Percentiles rank a stretch among this genome's conserved stretches.
Evolutionary conservation across 371 early-diverging fungal genomes (phyloP).

Genomic region (Dinochytrium kinnereticum): DNA sequence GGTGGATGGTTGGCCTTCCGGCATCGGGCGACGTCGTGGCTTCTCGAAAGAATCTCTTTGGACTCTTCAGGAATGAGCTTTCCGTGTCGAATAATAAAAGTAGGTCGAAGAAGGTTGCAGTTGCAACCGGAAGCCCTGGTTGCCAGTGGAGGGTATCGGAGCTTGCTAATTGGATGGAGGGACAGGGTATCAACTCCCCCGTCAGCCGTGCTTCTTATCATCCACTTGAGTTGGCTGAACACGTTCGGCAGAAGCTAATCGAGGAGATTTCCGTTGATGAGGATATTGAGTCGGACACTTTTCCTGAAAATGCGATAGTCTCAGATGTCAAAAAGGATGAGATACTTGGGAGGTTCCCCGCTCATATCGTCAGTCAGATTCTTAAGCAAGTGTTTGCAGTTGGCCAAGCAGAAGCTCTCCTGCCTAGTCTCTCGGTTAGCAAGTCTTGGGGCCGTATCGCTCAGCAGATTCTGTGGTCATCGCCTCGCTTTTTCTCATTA

Average conservation of each 20-base stretch:
- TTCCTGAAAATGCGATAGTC: neutral
- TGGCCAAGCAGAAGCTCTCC: neutral
- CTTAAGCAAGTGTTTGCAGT: neutral
- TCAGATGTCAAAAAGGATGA: neutral
- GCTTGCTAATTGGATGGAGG: conserved; percentile 1
- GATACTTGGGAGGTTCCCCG: neutral
- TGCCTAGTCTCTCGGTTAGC: neutral
- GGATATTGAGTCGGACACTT: neutral
- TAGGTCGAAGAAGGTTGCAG: neutral
- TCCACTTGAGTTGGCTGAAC: neutral
- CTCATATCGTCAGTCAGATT: neutral
- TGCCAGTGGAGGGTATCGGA: conserved; percentile 5
- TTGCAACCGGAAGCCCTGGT: neutral
- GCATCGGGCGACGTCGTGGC: neutral
- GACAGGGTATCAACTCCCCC: neutral
- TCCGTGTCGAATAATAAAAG: neutral
- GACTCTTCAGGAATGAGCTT: neutral
- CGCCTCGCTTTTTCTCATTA: conserved; percentile 6
- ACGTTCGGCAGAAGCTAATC: neutral
- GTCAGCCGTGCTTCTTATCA: neutral
- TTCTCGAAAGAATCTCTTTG: neutral
- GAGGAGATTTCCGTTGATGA: neutral
- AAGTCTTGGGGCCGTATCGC: neutral
- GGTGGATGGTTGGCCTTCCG: neutral
- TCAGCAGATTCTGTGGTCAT: neutral